These are phyloP conservation scores for Scheffersomyces lignosus DNA, from an alignment of 805 yeast species.

Conservation along the genomic window DNA sequence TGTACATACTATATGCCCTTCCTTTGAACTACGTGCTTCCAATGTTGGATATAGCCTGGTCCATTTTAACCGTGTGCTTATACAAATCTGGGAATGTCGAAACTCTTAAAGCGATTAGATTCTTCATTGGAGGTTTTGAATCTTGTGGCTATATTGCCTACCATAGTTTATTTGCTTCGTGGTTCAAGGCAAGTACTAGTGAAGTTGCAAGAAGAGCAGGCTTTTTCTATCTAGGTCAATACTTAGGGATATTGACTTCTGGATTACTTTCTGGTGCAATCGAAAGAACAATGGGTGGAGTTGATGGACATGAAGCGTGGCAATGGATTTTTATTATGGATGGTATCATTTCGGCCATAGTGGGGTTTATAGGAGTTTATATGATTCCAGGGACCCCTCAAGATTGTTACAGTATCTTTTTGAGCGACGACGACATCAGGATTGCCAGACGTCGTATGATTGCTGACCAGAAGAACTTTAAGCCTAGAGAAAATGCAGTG, in stretches of 20 bases:
- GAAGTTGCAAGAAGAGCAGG: slow-evolving; percentile 28
- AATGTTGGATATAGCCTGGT: slow-evolving; percentile 63
- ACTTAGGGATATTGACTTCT: slow-evolving; percentile 27
- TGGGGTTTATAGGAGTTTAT: slow-evolving; percentile 18
- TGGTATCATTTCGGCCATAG: slow-evolving; percentile 18
- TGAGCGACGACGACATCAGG: slow-evolving; percentile 57
- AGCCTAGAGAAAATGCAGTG: slow-evolving; percentile 9
- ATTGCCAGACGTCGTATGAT: slow-evolving; percentile 43
- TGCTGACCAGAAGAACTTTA: slow-evolving; percentile 18
- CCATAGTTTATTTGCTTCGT: slow-evolving; percentile 36
- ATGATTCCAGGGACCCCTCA: slow-evolving; percentile 26
- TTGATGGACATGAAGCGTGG: slow-evolving; percentile 51
- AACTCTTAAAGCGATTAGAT: slow-evolving; percentile 61
- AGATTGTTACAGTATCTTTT: slow-evolving; percentile 47
- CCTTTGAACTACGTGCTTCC: slow-evolving; percentile 58
- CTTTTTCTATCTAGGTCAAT: slow-evolving; percentile 30
- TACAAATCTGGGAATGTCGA: slow-evolving; percentile 49
- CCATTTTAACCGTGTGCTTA: slow-evolving; percentile 59
- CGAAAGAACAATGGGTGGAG: slow-evolving; percentile 40
- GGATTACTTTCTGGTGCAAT: slow-evolving; percentile 25
- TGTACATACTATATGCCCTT: slow-evolving; percentile 53
- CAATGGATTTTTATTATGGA: slow-evolving; percentile 26
- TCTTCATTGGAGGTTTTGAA: slow-evolving; percentile 69
- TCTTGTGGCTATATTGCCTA: slow-evolving; percentile 48
- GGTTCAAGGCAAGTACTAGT: slow-evolving; percentile 24